Evolutionary conservation across 306 rosid species (phyloP), one percentile per base, ranked within the genome.

Genomic region (Casuarina equisetifolia): DNA sequence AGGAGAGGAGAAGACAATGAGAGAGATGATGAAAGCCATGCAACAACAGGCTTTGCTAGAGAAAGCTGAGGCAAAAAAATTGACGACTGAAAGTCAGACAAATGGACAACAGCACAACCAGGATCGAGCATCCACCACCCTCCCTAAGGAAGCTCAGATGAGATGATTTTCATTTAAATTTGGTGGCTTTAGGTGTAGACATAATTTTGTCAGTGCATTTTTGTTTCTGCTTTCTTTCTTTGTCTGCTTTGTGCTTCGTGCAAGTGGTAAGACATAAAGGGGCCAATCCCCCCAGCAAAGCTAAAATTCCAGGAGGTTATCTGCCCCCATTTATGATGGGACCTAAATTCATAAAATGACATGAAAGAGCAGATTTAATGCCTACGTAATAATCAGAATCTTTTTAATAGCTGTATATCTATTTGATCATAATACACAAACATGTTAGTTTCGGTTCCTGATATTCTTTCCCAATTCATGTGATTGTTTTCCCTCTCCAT

Each of bases 1-100:
- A 70, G 88, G 88, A 77, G 97, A 89, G 81, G 97, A 92, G 85
- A 87, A 78, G 79, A 82, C 79, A 3, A 74, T 89, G 77, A 86
- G 67, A 80, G 74, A 86, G 78, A 90, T 94, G 96, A 84, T 88
- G 91, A 84, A 83, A 68, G 73, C 89, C 71, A 82, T 94, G 87
- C 86, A 91, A 64, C 75, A 86, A 63, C 98, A 92, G 85, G 93
- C 93, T 76, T 52, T 76, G 83, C 83, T 78, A 40, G 87, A 88
- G 82, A 74, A 80, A 39, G 76, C 57, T 20, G 88, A 85, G 71
- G 80, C 90, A 49, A 85, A 72, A 69, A 88, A 86, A 70, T 45
- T 7, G 45, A 55, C 84, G 2, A 77, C 73, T 9, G 53, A 32
- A 52, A 81, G 76, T 75, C 68, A 80, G 51, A 62, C 48, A 45